Percentiles rank a stretch among this genome's conserved stretches.
Evolutionary conservation across 169 alveolate species (phyloP).

Genomic region (Eimeria tenella): DNA sequence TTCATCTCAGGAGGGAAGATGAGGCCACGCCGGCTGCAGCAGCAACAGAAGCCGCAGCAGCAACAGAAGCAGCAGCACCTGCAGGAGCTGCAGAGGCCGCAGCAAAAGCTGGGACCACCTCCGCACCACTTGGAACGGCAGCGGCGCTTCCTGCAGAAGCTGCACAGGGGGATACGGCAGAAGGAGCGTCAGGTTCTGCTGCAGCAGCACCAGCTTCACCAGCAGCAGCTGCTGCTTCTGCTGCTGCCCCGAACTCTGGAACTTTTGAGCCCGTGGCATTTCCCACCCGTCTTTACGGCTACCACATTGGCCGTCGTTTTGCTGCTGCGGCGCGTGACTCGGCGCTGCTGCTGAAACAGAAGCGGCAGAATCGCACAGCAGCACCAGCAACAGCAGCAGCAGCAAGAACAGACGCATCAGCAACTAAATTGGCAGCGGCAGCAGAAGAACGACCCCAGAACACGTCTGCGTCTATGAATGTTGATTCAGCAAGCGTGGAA

Average conservation of each 20-base stretch:
- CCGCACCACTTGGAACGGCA: not conserved
- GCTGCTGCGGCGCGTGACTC: conserved; percentile 62
- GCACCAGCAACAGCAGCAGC: conserved; percentile 25
- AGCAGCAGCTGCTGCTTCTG: not conserved
- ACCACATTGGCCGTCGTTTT: conserved; percentile 63
- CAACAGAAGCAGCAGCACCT: conserved; percentile 23
- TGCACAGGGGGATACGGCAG: not conserved
- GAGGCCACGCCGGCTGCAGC: conserved; percentile 11
- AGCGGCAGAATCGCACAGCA: not conserved
- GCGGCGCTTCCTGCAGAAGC: not conserved
- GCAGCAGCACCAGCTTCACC: not conserved
- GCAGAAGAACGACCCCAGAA: not conserved
- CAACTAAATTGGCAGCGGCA: not conserved
- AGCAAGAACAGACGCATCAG: not conserved
- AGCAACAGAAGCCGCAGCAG: conserved; percentile 42
- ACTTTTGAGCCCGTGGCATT: conserved; percentile 45
- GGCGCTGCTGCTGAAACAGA: conserved; percentile 47
- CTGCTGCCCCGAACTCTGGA: conserved; percentile 13
- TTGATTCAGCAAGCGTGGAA: not conserved
- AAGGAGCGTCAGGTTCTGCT: not conserved
- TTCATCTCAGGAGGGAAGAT: conserved; percentile 36
- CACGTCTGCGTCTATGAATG: not conserved
- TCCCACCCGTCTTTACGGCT: conserved; percentile 49
- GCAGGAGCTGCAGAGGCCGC: not conserved
- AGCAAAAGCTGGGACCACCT: not conserved